These are phyloP conservation scores for Bremia lactucae DNA, from an alignment of 352 stramenopile species.

Conservation along the genomic window DNA sequence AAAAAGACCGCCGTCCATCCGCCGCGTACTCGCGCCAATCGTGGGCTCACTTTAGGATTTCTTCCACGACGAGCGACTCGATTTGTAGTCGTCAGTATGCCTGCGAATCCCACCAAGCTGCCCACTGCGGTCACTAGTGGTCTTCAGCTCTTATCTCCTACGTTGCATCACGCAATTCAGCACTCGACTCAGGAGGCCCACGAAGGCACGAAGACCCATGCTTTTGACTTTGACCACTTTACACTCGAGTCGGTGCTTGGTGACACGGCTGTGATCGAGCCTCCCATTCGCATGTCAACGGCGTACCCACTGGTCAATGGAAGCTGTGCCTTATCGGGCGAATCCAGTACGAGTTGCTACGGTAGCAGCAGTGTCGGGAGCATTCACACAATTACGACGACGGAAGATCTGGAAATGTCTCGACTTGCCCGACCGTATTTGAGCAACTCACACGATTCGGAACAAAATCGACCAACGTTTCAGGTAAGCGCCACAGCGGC, in stretches of 20 bases:
- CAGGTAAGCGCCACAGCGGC: constrained; percentile 15
- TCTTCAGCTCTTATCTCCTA: constrained; percentile 28
- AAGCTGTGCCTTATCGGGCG: background rate
- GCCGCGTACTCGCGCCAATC: too few relatives aligned
- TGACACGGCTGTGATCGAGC: background rate
- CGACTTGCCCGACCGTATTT: constrained; percentile 9
- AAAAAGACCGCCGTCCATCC: too few relatives aligned
- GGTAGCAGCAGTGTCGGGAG: constrained; percentile 16
- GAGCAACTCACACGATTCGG: too few relatives aligned
- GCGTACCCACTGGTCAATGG: too few relatives aligned
- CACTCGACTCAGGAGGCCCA: background rate
- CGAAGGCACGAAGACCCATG: background rate
- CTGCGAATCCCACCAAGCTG: constrained; percentile 3
- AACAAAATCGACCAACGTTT: constrained; percentile 5
- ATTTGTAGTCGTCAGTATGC: constrained; percentile 3
- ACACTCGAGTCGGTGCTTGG: constrained; percentile 32
- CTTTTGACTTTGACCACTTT: constrained; percentile 38
- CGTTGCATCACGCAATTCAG: constrained; percentile 22
- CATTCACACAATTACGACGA: constrained; percentile 15
- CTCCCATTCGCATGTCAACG: background rate
- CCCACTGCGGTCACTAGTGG: constrained; percentile 1
- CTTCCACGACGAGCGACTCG: background rate
- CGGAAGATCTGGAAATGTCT: constrained; percentile 31
- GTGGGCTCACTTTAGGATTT: too few relatives aligned
- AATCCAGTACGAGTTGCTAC: constrained; percentile 18